Evolutionary conservation across 208 protist species (phyloP).

Genomic region (Blastocrithidia nonstop): DNA sequence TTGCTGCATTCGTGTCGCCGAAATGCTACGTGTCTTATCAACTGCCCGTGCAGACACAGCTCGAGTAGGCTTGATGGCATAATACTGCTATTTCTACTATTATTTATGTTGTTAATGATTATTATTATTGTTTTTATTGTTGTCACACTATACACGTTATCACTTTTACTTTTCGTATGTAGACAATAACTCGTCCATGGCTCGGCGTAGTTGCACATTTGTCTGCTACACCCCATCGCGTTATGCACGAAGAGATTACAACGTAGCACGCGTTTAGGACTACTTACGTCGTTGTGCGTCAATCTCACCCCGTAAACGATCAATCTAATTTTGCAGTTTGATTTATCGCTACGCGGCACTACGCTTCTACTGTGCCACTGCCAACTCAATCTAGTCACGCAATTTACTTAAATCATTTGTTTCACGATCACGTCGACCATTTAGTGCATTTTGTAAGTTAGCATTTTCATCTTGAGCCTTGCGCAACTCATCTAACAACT

Average conservation of each 20-base stretch:
- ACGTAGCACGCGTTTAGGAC: slow-evolving; percentile 17
- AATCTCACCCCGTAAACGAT: slow-evolving; percentile 36
- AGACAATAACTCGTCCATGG: slow-evolving; percentile 47
- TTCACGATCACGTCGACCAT: slow-evolving; percentile 20
- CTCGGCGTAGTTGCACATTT: slow-evolving; percentile 56
- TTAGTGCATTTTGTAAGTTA: slow-evolving; percentile 33
- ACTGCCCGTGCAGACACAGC: too few relatives aligned
- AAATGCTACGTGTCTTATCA: too few relatives aligned
- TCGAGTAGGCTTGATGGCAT: too few relatives aligned
- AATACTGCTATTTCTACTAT: too few relatives aligned
- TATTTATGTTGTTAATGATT: too few relatives aligned
- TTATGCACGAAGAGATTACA: slow-evolving; percentile 48
- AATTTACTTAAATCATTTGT: slow-evolving; percentile 25
- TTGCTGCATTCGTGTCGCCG: too few relatives aligned
- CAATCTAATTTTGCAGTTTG: slow-evolving; percentile 31
- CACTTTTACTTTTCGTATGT: too few relatives aligned
- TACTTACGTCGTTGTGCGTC: slow-evolving; percentile 32
- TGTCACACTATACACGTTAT: too few relatives aligned
- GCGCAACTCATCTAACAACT: slow-evolving; percentile 57
- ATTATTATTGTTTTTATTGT: too few relatives aligned
- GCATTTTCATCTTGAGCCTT: slow-evolving; percentile 45
- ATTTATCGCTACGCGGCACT: slow-evolving; percentile 38
- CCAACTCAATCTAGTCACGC: slow-evolving; percentile 58
- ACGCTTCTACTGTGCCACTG: slow-evolving; percentile 52
- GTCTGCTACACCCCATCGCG: slow-evolving; percentile 30